Conservation (phyloP, 805 yeast genomes). For the Yarrowia phangngaensis region DNA sequence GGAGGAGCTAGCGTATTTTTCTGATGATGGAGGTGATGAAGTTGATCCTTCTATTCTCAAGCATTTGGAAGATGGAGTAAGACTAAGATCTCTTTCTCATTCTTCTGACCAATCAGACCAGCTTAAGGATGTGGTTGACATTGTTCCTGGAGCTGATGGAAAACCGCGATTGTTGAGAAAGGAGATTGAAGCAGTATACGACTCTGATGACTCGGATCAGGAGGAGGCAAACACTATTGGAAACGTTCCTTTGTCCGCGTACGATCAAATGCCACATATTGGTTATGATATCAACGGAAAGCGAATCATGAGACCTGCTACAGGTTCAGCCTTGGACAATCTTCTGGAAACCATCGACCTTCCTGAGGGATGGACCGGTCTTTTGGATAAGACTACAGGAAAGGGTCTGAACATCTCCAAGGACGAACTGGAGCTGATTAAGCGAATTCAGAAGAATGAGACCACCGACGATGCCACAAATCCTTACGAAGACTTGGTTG, state of each 20-base stretch:
- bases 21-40: conserved; percentile 39
- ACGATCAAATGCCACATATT: conserved; percentile 95
- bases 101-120: conserved; percentile 41
- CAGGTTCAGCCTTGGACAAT: conserved; percentile 89
- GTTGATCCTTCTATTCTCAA: conserved; percentile 44
- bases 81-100: conserved; percentile 53
- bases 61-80: conserved; percentile 53
- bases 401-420: conserved; percentile 70
- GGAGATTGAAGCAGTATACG: conserved; percentile 92
- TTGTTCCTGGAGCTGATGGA: conserved; percentile 57
- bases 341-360: conserved; percentile 84
- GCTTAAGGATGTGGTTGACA: conserved; percentile 35
- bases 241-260: conserved; percentile 85
- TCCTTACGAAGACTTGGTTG: conserved; percentile 91
- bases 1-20: conserved; percentile 31
- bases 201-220: conserved; percentile 84
- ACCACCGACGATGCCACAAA: conserved; percentile 72
- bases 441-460: conserved; percentile 80
- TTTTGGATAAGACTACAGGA: conserved; percentile 87
- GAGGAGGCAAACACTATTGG: conserved; percentile 87
- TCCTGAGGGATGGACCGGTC: conserved; percentile 99
- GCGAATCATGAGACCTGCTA: conserved; percentile 97
- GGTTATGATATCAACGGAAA: conserved; percentile 97
- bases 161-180: conserved; percentile 72
- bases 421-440: conserved; percentile 85